Base-by-base conservation (phyloP, 345 rosid species). In the Draba incana region DNA sequence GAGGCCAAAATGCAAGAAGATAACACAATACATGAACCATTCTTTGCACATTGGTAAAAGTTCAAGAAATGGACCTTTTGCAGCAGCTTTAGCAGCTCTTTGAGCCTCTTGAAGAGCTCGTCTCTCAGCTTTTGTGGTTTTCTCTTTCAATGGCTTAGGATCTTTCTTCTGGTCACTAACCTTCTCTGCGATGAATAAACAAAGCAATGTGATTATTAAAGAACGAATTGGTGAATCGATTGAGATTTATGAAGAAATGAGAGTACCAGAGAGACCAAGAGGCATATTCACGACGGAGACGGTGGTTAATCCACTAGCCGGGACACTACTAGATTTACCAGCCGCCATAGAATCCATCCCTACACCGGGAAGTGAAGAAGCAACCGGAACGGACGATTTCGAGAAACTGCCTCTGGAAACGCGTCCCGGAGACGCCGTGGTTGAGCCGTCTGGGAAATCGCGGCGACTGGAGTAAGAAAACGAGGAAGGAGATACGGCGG, bases 21-120 rank as follows among this genome's bases (percentile, higher is more conserved):
- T 33, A 14, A 20, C 31, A 45, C 57, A 55, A 31, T 5, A 31
- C 6, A 31, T 7, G 6, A 31, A 33, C 20, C 20, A 20, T 20
- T 6, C 37, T 33, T 8, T 33, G 6, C 37, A 33, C 37, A 33
- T 33, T 6, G 37, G 39, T 39, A 39, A 15, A 20, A 33, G 31
- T 46, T 44, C 9, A 10, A 46, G 44, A 69, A 33, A 33, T 33
- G 28, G 45, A 90, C 98, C 97, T 88, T 85, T 90, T n/a, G 97
- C 84, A 65, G 89, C 87, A 13, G 90, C 95, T 78, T 89, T 92
- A 54, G 92, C 96, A 72, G 97, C 94, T 45, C 97, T 78, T 71
- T 93, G 98, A 63, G 96, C 88, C 80, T 93, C 97, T 75, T 90
- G 98, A 77, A 88, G 59, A 16, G 98, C 92, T 64, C 97, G 86